A percentile compares a stretch with the other conserved stretches of the same genome.
Conservation (phyloP, 768 basidiomycete species). For the Tylopilus vinaceipallidus region DNA sequence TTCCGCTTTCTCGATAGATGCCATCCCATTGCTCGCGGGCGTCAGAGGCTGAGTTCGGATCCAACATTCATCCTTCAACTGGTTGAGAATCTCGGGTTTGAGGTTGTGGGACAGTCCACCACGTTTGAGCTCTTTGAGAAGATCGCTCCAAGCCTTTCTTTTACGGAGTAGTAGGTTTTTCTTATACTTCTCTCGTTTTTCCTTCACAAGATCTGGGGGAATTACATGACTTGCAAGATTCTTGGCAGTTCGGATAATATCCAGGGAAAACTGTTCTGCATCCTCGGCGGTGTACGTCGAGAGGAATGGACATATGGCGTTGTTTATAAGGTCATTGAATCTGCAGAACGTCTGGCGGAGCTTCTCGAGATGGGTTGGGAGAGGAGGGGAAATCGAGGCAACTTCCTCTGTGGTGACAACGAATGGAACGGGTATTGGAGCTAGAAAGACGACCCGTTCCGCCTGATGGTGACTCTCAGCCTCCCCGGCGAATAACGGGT, state of each 20-base stretch:
- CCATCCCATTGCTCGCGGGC: constrained; percentile 19
- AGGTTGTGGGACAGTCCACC: constrained; percentile 72
- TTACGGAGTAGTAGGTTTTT: constrained; percentile 82
- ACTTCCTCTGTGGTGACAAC: constrained; percentile 1
- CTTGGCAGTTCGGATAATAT: constrained; percentile 62
- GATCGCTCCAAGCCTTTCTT: constrained; percentile 85
- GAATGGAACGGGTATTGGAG: neutral
- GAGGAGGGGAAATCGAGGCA: neutral
- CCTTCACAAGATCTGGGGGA: constrained; percentile 41
- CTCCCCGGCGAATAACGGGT: constrained; percentile 35
- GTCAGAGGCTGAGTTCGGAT: constrained; percentile 60
- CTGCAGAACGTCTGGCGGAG: constrained; percentile 48
- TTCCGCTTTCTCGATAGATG: constrained; percentile 46
- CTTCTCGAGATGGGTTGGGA: constrained; percentile 43
- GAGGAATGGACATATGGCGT: constrained; percentile 44
- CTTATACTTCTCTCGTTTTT: constrained; percentile 57
- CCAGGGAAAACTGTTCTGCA: constrained; percentile 55
- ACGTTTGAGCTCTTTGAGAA: constrained; percentile 83
- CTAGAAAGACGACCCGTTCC: constrained; percentile 12
- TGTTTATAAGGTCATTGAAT: constrained; percentile 45
- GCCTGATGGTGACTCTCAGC: constrained; percentile 28
- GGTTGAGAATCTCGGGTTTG: constrained; percentile 64
- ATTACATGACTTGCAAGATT: constrained; percentile 50
- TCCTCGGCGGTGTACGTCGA: constrained; percentile 36
- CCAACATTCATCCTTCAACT: constrained; percentile 56